Conservation (phyloP, 2,329 filamentous ascomycete genomes). For the Colletotrichum sp. region DNA sequence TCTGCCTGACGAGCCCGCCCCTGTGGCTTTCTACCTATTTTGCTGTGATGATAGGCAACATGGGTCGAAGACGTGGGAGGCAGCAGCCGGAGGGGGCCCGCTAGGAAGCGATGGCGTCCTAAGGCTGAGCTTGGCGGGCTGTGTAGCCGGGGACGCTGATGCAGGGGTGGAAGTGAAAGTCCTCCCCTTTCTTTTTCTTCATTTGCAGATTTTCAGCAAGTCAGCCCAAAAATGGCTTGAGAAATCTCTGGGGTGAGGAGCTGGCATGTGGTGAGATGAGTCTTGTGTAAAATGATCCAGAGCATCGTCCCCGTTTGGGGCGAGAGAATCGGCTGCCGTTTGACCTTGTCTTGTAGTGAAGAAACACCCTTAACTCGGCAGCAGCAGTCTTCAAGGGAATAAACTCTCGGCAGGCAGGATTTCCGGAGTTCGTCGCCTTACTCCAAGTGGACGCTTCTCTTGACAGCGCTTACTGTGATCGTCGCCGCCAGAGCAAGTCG, state of each 20-base stretch:
- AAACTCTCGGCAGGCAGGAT: not conserved
- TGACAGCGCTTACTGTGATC: not conserved
- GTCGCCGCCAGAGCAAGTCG: not conserved
- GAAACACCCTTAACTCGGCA: not conserved
- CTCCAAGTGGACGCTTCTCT: not conserved
- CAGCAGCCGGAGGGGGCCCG: not conserved
- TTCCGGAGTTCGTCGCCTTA: not conserved
- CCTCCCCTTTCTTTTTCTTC: not conserved
- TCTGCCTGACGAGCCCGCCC: not conserved
- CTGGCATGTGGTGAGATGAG: not conserved
- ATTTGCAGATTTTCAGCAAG: not conserved
- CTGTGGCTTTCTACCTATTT: not conserved
- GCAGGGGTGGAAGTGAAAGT: not conserved
- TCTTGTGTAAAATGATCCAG: not conserved
- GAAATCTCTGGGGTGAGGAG: not conserved
- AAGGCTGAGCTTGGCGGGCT: conserved; percentile 13
- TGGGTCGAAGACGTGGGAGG: not conserved
- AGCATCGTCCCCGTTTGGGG: not conserved
- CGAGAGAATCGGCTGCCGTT: not conserved
- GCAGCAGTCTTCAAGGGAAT: not conserved
- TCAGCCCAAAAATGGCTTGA: not conserved
- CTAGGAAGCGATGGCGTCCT: conserved; percentile 5
- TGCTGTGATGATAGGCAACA: not conserved
- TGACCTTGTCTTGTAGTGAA: not conserved
- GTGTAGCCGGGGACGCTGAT: not conserved